phyloP scores from a whole-genome alignment of 2,329 filamentous ascomycete species.

The Sporothrix brasiliensis region DNA sequence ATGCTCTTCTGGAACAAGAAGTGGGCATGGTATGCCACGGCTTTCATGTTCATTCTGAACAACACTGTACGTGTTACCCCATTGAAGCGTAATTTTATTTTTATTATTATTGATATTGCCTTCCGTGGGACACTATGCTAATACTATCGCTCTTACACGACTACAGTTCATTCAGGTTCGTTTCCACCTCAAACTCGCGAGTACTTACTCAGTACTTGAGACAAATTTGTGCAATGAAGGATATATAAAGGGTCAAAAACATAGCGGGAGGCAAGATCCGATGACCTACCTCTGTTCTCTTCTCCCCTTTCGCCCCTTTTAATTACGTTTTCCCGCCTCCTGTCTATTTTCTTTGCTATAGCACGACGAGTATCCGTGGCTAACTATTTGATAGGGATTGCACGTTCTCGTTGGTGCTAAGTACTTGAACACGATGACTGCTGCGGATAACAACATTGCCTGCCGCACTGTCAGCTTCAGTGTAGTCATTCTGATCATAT shows the following conservation, averaged over 20 bases:
- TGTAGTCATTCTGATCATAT: slow-evolving; percentile 72
- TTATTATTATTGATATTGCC: not conserved
- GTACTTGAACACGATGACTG: slow-evolving; percentile 87
- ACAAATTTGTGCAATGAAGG: no score
- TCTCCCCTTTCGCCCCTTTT: no score
- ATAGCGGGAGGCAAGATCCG: no score
- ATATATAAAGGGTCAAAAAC: no score
- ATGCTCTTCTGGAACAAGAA: slow-evolving; percentile 86
- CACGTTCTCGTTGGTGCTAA: slow-evolving; percentile 84
- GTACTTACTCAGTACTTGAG: not conserved
- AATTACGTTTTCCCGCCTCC: not conserved
- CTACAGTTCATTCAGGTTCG: slow-evolving; percentile 70
- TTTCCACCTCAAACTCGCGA: not conserved
- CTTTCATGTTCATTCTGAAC: slow-evolving; percentile 89
- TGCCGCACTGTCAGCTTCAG: slow-evolving; percentile 81
- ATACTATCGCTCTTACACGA: not conserved
- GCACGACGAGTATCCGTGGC: not conserved
- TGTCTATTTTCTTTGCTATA: not conserved
- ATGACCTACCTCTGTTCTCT: no score
- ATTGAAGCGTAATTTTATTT: not conserved
- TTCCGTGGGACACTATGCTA: not conserved
- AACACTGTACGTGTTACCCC: slow-evolving; percentile 61
- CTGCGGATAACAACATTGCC: slow-evolving; percentile 61
- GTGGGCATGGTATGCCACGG: slow-evolving; percentile 70
- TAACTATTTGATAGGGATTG: slow-evolving; percentile 57